phyloP scores from a whole-genome alignment of 148 eudicot genomes.

The Drosera capensis region DNA sequence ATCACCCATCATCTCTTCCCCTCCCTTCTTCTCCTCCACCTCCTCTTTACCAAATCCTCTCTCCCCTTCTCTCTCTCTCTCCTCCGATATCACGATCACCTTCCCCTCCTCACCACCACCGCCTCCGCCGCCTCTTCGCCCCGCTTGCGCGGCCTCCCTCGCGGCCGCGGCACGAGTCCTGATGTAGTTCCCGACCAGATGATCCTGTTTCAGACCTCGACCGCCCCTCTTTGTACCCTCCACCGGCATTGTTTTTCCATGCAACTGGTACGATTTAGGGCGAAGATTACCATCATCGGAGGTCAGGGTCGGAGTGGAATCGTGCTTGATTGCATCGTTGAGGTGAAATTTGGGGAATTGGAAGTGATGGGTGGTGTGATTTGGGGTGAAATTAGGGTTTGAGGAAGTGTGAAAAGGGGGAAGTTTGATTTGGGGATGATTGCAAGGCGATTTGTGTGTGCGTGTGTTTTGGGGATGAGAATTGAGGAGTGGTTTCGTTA shows the following conservation, averaged over 20 bases:
- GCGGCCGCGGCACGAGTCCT: slow-evolving; percentile 11
- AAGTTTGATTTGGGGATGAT: too few relatives aligned
- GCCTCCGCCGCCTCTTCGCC: slow-evolving; percentile 6
- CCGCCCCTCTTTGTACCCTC: slow-evolving; percentile 1
- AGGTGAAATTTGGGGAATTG: too few relatives aligned
- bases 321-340: too few relatives aligned
- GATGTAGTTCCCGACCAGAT: slow-evolving; percentile 7
- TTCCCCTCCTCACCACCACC: slow-evolving; percentile 5
- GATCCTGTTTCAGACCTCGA: slow-evolving; percentile 4
- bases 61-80: background rate
- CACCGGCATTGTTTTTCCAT: slow-evolving; percentile 11
- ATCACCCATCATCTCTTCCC: slow-evolving; percentile 4
- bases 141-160: slow-evolving; percentile 6
- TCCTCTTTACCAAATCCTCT: slow-evolving; percentile 8
- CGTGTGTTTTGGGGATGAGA: too few relatives aligned
- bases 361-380: too few relatives aligned
- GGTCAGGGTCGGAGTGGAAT: too few relatives aligned
- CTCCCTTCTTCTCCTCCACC: slow-evolving; percentile 5
- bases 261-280: slow-evolving; percentile 1
- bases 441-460: too few relatives aligned
- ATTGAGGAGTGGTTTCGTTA: too few relatives aligned
- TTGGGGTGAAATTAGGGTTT: too few relatives aligned
- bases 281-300: slow-evolving; percentile 3
- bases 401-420: too few relatives aligned
- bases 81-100: slow-evolving; percentile 11